These are phyloP conservation scores for Bisporella sp. DNA, from an alignment of 2,329 filamentous ascomycete genomes.

Conservation along the genomic window DNA sequence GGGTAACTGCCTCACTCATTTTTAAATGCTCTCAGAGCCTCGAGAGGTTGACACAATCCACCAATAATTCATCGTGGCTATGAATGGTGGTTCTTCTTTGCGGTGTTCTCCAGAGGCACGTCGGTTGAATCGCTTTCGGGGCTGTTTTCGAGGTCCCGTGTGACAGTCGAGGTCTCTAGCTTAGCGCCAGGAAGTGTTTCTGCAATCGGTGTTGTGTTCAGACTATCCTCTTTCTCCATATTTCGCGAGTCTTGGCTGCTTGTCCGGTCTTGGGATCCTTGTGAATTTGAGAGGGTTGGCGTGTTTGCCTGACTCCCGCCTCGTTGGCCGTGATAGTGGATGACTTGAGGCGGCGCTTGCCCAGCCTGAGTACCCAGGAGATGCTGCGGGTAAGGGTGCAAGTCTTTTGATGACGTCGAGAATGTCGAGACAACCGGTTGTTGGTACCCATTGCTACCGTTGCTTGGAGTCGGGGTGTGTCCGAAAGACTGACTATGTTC, in stretches of 20 bases:
- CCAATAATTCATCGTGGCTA: not conserved
- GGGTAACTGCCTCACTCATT: no score
- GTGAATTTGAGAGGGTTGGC: slow-evolving; percentile 38
- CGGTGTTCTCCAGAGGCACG: slow-evolving; percentile 14
- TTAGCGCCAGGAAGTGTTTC: slow-evolving; percentile 17
- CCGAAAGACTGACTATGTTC: slow-evolving; percentile 44
- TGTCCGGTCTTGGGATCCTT: slow-evolving; percentile 19
- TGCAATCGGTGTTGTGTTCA: slow-evolving; percentile 15
- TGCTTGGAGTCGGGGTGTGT: slow-evolving; percentile 37
- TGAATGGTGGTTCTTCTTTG: not conserved
- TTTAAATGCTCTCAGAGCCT: no score
- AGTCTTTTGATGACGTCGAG: slow-evolving; percentile 62
- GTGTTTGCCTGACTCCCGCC: slow-evolving; percentile 63
- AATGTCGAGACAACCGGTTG: slow-evolving; percentile 63
- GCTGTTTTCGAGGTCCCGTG: slow-evolving; percentile 16
- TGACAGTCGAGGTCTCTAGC: slow-evolving; percentile 13
- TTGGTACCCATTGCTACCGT: slow-evolving; percentile 54
- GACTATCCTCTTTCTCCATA: slow-evolving; percentile 15
- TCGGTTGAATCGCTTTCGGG: slow-evolving; percentile 19
- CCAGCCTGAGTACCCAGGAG: slow-evolving; percentile 55
- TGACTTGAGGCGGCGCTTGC: slow-evolving; percentile 56
- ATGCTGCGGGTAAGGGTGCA: slow-evolving; percentile 61
- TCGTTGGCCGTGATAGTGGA: slow-evolving; percentile 61
- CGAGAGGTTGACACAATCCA: not conserved
- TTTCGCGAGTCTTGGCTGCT: slow-evolving; percentile 20